Evolutionary conservation across 1,139 yeast genomes (phyloP).

Genomic region (Debaryomyces coudertii): DNA sequence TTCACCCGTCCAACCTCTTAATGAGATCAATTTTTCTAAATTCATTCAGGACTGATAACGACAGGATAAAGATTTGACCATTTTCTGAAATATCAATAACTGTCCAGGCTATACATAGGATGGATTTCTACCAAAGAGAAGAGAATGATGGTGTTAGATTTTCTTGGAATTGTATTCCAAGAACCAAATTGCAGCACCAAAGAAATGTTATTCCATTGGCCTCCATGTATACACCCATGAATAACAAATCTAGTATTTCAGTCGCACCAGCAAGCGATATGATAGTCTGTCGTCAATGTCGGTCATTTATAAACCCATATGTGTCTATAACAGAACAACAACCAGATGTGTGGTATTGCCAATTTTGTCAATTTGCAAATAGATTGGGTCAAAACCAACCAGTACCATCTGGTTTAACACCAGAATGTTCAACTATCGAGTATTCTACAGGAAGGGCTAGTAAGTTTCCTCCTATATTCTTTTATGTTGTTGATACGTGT

Average conservation of each 20-base stretch:
- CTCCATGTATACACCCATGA: slow-evolving; percentile 67
- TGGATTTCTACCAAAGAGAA: slow-evolving; percentile 83
- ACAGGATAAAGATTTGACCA: neutral
- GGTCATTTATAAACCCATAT: slow-evolving; percentile 63
- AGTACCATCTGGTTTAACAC: slow-evolving; percentile 39
- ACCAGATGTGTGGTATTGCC: slow-evolving; percentile 61
- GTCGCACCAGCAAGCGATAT: slow-evolving; percentile 40
- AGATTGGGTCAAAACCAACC: slow-evolving; percentile 32
- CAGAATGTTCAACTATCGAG: slow-evolving; percentile 59
- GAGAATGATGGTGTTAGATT: slow-evolving; percentile 88
- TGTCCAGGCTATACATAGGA: slow-evolving; percentile 7
- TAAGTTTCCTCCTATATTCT: slow-evolving; percentile 53
- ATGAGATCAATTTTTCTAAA: slow-evolving; percentile 1
- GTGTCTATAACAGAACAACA: slow-evolving; percentile 32
- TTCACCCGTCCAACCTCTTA: neutral
- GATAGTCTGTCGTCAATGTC: slow-evolving; percentile 58
- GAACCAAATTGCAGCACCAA: slow-evolving; percentile 59
- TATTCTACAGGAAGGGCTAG: slow-evolving; percentile 53
- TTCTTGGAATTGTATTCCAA: slow-evolving; percentile 85
- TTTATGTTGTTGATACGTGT: slow-evolving; percentile 72
- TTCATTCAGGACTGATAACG: neutral
- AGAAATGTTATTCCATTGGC: slow-evolving; percentile 65
- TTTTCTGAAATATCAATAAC: neutral
- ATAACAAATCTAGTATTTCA: slow-evolving; percentile 49
- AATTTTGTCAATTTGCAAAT: slow-evolving; percentile 60